Evolutionary conservation across 768 basidiomycete genomes (phyloP).

Genomic region (Rhodotorula taiwanensis): DNA sequence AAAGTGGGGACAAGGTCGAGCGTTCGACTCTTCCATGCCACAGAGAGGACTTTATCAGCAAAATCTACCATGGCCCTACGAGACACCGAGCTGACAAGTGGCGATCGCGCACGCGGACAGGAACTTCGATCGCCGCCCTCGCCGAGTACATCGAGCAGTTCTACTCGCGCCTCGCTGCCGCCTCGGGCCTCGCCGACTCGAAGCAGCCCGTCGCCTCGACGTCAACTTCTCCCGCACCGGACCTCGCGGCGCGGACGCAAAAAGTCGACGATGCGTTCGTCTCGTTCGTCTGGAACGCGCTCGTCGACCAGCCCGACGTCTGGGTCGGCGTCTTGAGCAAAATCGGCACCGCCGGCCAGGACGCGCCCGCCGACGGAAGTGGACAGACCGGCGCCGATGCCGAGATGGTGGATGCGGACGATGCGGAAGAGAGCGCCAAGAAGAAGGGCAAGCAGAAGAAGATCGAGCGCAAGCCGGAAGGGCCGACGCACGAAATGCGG

Average conservation of each 20-base stretch:
- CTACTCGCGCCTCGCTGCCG: conserved; percentile 48
- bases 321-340: conserved; percentile 65
- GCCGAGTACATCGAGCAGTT: conserved; percentile 52
- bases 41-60: conserved; percentile 19
- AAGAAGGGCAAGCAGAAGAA: conserved; percentile 6
- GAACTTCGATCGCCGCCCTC: conserved; percentile 61
- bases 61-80: conserved; percentile 4
- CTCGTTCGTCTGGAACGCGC: conserved; percentile 72
- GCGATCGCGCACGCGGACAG: conserved; percentile 47
- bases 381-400: too few relatives aligned
- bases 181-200: background rate
- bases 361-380: too few relatives aligned
- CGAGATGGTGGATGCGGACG: too few relatives aligned
- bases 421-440: background rate
- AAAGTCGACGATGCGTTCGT: conserved; percentile 67
- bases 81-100: too few relatives aligned
- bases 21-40: conserved; percentile 36
- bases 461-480: background rate
- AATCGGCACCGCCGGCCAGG: too few relatives aligned
- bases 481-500: conserved; percentile 26
- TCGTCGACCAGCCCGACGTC: conserved; percentile 67
- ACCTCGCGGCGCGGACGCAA: conserved; percentile 48
- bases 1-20: background rate
- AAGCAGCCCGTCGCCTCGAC: conserved; percentile 26
- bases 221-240: conserved; percentile 35